These are phyloP conservation scores for Rutstroemia sp. DNA, from an alignment of 2,329 filamentous ascomycete genomes.

Conservation along the genomic window DNA sequence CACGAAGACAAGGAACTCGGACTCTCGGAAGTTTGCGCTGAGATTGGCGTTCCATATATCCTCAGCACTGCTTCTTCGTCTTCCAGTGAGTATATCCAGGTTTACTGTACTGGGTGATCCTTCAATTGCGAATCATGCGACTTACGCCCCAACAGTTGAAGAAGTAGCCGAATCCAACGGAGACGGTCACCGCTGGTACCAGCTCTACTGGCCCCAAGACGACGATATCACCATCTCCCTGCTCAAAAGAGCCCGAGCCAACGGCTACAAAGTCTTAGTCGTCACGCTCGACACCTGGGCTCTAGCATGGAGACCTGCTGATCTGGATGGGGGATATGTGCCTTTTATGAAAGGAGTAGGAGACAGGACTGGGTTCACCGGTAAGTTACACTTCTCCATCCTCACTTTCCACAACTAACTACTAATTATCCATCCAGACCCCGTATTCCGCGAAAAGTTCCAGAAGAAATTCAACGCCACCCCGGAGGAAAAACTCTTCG, in stretches of 20 bases:
- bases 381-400: neutral
- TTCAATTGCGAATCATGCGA: neutral
- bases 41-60: slow-evolving; percentile 56
- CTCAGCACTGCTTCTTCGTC: slow-evolving; percentile 53
- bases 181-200: slow-evolving; percentile 56
- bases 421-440: slow-evolving; percentile 38
- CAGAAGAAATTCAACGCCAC: slow-evolving; percentile 40
- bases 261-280: slow-evolving; percentile 58
- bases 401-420: neutral
- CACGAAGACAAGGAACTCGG: slow-evolving; percentile 59
- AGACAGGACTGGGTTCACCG: slow-evolving; percentile 51
- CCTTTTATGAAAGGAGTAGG: slow-evolving; percentile 54
- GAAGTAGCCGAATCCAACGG: slow-evolving; percentile 54
- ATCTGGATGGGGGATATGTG: slow-evolving; percentile 55
- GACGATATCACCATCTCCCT: slow-evolving; percentile 59
- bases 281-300: slow-evolving; percentile 68
- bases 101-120: too few species aligned
- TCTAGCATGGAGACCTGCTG: slow-evolving; percentile 60
- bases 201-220: slow-evolving; percentile 66
- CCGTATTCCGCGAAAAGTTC: slow-evolving; percentile 54
- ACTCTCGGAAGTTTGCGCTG: slow-evolving; percentile 52
- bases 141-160: slow-evolving; percentile 43
- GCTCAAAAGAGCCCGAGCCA: slow-evolving; percentile 50
- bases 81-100: neutral
- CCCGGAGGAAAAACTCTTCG: slow-evolving; percentile 36